Evolutionary conservation across 2,329 filamentous ascomycete genomes (phyloP), one percentile per base, ranked within the genome.

Genomic region (Dendryphion nanum): DNA sequence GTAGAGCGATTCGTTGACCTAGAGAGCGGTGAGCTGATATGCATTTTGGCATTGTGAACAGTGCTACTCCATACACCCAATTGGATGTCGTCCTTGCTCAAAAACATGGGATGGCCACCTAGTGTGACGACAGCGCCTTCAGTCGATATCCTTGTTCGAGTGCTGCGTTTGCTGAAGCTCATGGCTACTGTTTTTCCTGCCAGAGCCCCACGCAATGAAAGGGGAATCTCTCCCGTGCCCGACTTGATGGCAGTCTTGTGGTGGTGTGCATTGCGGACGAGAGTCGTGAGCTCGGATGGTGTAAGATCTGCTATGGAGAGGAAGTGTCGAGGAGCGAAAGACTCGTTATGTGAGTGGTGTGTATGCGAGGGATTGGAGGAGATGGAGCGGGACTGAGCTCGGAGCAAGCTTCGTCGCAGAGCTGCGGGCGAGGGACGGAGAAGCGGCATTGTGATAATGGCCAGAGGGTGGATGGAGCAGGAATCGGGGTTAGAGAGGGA

Each of bases 101-200:
- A 69, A 64, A 98, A 98, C 90, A 98, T 96, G 16, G 93, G 84
- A 56, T 95, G 86, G 0, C 91, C 93, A 24, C 90, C 89, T 74
- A 98, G 78, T 42, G 87, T 74, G n/a, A 85, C 80, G 24, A 96
- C 83, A 10, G 93, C 93, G 6, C 85, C 85, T 73, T 98, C 93
- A 2, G 90, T 96, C 2, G 89, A 95, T 20, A 98, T 84, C 45
- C 93, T 83, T 10, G 93, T 98, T 43, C 93, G 81, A 10, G 93
- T 98, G 56, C 86, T 94, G 51, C 90, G 83, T 73, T 98, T 98
- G 76, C 79, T 94, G 75, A 98, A 98, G 76, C 94, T 88, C 82
- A 98, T 85, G 50, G 93, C 91, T 20, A 98, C 80, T 0, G 89
- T 90, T 67, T 88, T 82, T 36, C 88, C 86, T 1, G 78, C 69